Base-by-base conservation (phyloP, 805 yeast genomes). In the Candida yuanshanica region DNA sequence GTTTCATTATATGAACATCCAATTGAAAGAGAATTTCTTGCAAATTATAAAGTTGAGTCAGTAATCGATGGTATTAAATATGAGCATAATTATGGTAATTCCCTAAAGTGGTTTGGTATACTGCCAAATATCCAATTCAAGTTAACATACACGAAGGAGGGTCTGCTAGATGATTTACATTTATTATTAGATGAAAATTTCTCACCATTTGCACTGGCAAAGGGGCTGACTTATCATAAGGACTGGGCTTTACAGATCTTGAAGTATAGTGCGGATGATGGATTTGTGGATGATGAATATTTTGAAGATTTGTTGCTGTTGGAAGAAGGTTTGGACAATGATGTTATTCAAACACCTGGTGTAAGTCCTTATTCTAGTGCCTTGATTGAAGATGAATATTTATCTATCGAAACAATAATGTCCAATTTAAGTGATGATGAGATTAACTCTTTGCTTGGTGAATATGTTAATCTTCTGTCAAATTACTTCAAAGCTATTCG, bases 121-220 rank as follows among this genome's bases (percentile, higher is more conserved):
- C 61, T 63, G 16, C 70, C 73, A 4, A 65, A 64, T 23, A 48
- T 72, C 7, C 74, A 68, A 45, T 61, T 71, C 41, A 55, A 62
- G 2, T 33, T 64, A 7, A 38, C 43, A 1, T 62, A 52, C 38
- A 46, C 46, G 7, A 17, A 35, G 11, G 40, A 16, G 45, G 58
- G 48, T 2, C 23, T 22, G 13, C 33, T 38, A 40, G 49, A 20
- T 31, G 48, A 33, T 35, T 53, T 60, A 3, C 49, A 48, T 25
- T 37, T 67, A 33, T 59, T 59, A 37, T 36, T 62, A 32, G 56
- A 55, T 31, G 62, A 60, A 18, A 63, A 61, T 37, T 63, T 55
- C 39, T 57, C 63, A 2, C 62, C 62, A 27, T 55, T 63, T 39
- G 62, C 63, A 4, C 55, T 67, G 35, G 20, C 44, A 6, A 55